Evolutionary conservation across 192 early-diverging fungal species (phyloP).

Genomic region (Gaertneriomyces semiglobifer): DNA sequence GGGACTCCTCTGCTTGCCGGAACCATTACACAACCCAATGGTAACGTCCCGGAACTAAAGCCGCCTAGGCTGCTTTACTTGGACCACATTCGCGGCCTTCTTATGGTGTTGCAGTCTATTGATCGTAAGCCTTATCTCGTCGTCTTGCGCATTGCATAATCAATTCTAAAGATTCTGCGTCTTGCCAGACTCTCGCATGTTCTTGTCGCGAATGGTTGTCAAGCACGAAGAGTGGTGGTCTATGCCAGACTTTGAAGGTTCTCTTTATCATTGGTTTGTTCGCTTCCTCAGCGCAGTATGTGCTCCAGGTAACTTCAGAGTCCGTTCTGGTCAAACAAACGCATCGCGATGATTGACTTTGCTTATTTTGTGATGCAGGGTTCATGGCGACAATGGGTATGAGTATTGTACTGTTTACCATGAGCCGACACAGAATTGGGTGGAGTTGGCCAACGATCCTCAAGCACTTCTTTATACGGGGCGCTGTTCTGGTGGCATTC

Average conservation of each 20-base stretch:
- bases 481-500: conserved; percentile 26
- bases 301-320: conserved; percentile 24
- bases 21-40: not conserved
- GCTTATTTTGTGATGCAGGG: not conserved
- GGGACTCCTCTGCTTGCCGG: not conserved
- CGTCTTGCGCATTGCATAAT: not conserved
- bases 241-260: conserved; percentile 36
- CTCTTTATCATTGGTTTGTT: conserved; percentile 28
- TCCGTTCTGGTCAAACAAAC: not conserved
- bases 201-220: conserved; percentile 28
- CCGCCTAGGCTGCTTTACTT: conserved; percentile 19
- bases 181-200: conserved; percentile 17
- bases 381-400: conserved; percentile 45
- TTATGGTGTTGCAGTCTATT: conserved; percentile 34
- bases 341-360: not conserved
- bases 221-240: conserved; percentile 43
- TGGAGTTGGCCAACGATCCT: conserved; percentile 33
- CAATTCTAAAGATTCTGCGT: not conserved
- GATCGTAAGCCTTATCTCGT: conserved; percentile 29
- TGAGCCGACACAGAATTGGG: conserved; percentile 25
- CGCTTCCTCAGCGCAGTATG: conserved; percentile 37
- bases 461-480: conserved; percentile 38
- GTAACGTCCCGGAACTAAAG: not conserved
- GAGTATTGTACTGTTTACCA: conserved; percentile 35
- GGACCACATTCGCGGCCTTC: conserved; percentile 27